Percentiles rank a stretch among this genome's conserved stretches.
phyloP scores from a whole-genome alignment of 257 asterid species.

The Solanum rostratum region DNA sequence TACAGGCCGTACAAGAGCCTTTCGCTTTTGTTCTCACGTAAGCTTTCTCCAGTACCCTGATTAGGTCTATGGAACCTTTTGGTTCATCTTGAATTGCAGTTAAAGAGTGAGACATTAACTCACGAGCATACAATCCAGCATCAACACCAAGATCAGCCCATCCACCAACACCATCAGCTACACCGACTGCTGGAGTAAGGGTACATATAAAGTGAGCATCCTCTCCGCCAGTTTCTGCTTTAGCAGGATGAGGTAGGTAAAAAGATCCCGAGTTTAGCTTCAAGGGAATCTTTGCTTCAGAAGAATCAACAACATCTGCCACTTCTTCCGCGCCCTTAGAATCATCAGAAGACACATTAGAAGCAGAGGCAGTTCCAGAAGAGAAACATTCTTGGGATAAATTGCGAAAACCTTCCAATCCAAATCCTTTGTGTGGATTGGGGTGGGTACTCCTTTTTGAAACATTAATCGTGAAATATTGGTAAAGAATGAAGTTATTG shows the following conservation, averaged over 20 bases:
- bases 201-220: conserved; percentile 7
- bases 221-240: not conserved
- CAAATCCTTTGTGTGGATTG: not conserved
- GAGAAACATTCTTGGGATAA: not conserved
- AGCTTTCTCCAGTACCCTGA: not conserved
- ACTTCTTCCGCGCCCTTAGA: not conserved
- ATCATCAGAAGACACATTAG: not conserved
- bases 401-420: not conserved
- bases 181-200: not conserved
- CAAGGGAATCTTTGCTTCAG: not conserved
- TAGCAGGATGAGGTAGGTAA: not conserved
- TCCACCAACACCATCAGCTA: conserved; percentile 15
- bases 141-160: conserved; percentile 5
- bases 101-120: not conserved
- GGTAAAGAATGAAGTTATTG: not conserved
- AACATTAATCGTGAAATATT: not conserved
- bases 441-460: not conserved
- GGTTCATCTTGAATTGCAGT: not conserved
- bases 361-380: not conserved
- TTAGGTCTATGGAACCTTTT: not conserved
- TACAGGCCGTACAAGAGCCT: conserved; percentile 9
- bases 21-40: not conserved
- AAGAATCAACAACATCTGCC: not conserved
- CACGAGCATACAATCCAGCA: not conserved
- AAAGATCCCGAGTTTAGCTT: not conserved